Percentiles rank a stretch among this genome's conserved stretches.
These are phyloP conservation scores for Pyricularia sp. DNA, from an alignment of 2,329 filamentous ascomycete species.

Conservation along the genomic window DNA sequence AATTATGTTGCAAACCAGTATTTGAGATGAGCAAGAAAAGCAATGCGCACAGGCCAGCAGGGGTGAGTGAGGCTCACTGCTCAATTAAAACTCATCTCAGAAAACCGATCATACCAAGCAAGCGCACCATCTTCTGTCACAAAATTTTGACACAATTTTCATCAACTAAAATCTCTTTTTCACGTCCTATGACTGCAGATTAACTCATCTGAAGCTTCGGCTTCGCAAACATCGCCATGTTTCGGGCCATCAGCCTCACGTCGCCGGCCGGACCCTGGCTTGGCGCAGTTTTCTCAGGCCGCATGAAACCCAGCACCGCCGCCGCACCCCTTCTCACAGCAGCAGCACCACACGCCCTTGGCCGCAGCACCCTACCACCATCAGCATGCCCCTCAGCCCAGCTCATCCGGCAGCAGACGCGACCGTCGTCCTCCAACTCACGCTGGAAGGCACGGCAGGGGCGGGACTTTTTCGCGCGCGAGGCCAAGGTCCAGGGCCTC, in stretches of 20 bases:
- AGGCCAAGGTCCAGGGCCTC: constrained; percentile 69
- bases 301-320: neutral
- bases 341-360: neutral
- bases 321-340: neutral
- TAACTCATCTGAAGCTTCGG: neutral
- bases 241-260: neutral
- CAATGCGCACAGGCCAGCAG: neutral
- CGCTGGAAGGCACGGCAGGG: constrained; percentile 77
- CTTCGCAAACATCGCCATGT: neutral
- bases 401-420: neutral
- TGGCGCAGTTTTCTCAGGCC: neutral
- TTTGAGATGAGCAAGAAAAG: neutral
- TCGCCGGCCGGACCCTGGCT: neutral
- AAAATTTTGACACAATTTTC: neutral
- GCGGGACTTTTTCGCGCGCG: constrained; percentile 60
- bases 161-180: neutral
- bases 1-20: neutral
- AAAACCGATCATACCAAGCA: neutral
- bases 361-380: neutral
- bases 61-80: neutral
- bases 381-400: neutral
- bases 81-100: neutral
- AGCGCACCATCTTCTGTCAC: neutral
- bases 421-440: constrained; percentile 48
- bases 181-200: neutral